Percentiles rank a stretch among this genome's conserved stretches.
These are phyloP conservation scores for Immersiella caudata DNA, from an alignment of 495 filamentous ascomycete genomes.

Conservation along the genomic window DNA sequence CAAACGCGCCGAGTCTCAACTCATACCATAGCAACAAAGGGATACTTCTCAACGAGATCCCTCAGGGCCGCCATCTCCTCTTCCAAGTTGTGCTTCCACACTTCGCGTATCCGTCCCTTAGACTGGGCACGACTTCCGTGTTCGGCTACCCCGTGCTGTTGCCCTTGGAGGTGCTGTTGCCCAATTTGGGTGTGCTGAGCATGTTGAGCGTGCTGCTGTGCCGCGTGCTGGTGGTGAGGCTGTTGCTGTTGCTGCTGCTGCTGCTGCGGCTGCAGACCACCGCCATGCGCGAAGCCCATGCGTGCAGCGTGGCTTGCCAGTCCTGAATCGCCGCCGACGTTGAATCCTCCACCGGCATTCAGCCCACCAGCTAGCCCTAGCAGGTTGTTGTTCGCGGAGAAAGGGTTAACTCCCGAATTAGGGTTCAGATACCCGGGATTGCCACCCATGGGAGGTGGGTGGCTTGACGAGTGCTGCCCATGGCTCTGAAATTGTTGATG, in stretches of 20 bases:
- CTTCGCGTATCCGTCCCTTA: conserved; percentile 84
- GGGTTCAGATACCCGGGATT: conserved; percentile 56
- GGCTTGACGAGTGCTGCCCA: conserved; percentile 45
- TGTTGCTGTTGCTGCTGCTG: conserved; percentile 51
- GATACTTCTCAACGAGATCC: conserved; percentile 81
- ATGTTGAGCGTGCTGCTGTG: conserved; percentile 33
- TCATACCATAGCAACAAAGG: conserved; percentile 93
- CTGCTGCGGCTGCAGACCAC: conserved; percentile 67
- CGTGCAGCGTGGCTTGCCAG: conserved; percentile 88
- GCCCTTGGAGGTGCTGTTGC: conserved; percentile 52
- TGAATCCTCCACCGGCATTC: conserved; percentile 50
- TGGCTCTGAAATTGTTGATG: conserved; percentile 53
- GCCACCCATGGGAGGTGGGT: conserved; percentile 42
- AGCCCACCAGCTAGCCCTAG: conserved; percentile 59
- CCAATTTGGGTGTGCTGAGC: conserved; percentile 61
- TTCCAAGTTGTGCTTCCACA: conserved; percentile 89
- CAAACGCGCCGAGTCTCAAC: not conserved
- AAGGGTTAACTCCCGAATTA: conserved; percentile 69
- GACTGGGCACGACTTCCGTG: conserved; percentile 48
- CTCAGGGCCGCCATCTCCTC: conserved; percentile 84
- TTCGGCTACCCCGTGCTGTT: conserved; percentile 55
- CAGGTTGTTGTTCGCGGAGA: conserved; percentile 61
- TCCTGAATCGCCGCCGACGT: conserved; percentile 71
- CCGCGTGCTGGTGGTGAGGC: conserved; percentile 59
- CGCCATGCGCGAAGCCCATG: conserved; percentile 80